Conservation (phyloP, 164 flowering plant genomes). For the Magnolia officinalis region DNA sequence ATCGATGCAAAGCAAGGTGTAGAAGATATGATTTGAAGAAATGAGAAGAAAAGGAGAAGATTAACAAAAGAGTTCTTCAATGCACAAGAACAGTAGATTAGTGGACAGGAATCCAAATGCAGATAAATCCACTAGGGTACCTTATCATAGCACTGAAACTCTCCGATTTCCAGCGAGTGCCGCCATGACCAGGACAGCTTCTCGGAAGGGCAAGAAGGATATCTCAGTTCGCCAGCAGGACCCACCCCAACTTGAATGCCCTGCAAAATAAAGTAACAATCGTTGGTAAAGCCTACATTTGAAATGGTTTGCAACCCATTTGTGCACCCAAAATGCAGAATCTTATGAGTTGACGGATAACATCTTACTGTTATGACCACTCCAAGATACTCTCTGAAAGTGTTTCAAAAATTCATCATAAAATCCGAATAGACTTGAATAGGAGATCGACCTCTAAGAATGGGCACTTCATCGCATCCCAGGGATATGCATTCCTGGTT, state of each 20-base stretch:
- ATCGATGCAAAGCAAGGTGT: too few species aligned
- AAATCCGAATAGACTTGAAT: constrained; percentile 67
- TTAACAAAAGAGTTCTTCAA: neutral
- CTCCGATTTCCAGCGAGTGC: constrained; percentile 46
- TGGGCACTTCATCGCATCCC: constrained; percentile 64
- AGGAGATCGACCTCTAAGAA: constrained; percentile 60
- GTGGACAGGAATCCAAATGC: neutral
- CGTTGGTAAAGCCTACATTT: neutral
- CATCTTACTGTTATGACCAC: constrained; percentile 42
- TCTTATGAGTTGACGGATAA: neutral
- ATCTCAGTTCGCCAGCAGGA: constrained; percentile 73
- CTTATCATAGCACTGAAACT: constrained; percentile 82
- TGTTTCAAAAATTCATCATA: constrained; percentile 58
- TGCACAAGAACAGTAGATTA: neutral
- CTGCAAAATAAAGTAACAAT: constrained; percentile 25
- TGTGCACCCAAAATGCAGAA: neutral
- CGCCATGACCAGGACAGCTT: constrained; percentile 38
- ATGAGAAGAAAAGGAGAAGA: neutral
- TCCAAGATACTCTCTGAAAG: constrained; percentile 51
- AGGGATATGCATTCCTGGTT: constrained; percentile 59
- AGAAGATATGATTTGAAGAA: neutral
- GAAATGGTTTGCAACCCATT: neutral
- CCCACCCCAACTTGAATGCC: constrained; percentile 79
- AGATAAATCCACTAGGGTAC: constrained; percentile 17
- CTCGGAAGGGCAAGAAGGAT: constrained; percentile 52